phyloP scores from a whole-genome alignment of 2,329 filamentous ascomycete species.

The Herpotrichia juniperi region DNA sequence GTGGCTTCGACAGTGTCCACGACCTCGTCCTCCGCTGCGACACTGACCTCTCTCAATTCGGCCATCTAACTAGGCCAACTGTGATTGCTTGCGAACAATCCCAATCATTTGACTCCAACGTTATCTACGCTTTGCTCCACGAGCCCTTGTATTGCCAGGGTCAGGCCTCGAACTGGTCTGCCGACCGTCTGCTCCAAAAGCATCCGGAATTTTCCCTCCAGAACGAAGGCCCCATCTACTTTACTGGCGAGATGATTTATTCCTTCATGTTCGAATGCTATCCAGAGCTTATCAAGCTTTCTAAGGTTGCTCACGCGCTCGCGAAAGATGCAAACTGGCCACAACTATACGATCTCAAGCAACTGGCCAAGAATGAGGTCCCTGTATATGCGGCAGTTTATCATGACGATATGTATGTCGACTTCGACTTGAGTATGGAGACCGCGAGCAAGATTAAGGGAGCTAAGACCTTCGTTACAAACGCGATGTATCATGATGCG shows the following conservation, averaged over 20 bases:
- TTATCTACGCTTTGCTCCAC: constrained; percentile 86
- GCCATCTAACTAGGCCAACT: constrained; percentile 75
- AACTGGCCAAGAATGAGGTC: constrained; percentile 77
- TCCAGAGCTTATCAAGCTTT: constrained; percentile 73
- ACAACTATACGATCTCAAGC: constrained; percentile 74
- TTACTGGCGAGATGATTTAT: constrained; percentile 93
- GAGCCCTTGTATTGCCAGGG: constrained; percentile 86
- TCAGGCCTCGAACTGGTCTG: constrained; percentile 74
- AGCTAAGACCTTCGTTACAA: constrained; percentile 83
- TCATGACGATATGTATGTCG: constrained; percentile 91
- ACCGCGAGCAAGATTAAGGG: constrained; percentile 77
- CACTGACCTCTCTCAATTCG: constrained; percentile 76
- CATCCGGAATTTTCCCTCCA: constrained; percentile 54
- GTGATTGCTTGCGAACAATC: constrained; percentile 71
- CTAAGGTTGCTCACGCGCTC: constrained; percentile 71
- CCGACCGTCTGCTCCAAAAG: constrained; percentile 65
- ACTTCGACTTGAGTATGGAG: constrained; percentile 73
- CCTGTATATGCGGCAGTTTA: constrained; percentile 87
- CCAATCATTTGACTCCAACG: constrained; percentile 73
- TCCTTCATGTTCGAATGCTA: constrained; percentile 84
- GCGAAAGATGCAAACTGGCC: constrained; percentile 75
- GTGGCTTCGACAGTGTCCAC: constrained; percentile 38
- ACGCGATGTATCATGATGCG: constrained; percentile 86
- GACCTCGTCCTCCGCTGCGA: constrained; percentile 72
- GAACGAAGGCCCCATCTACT: constrained; percentile 66